These are phyloP conservation scores for Claviceps paspali DNA, from an alignment of 2,329 filamentous ascomycete species.

Conservation along the genomic window DNA sequence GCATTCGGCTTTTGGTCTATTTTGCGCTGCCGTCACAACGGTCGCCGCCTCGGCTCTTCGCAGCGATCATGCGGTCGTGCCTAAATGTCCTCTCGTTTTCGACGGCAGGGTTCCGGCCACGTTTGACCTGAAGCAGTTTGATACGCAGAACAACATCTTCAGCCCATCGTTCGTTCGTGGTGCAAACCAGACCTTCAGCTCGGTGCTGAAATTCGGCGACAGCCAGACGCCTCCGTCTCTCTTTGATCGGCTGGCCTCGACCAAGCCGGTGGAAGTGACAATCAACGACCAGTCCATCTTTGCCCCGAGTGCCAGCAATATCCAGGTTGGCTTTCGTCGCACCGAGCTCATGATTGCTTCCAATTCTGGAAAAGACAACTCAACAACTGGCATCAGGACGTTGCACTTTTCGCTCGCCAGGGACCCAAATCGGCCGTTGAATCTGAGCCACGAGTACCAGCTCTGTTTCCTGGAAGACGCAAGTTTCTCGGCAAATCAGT, in stretches of 20 bases:
- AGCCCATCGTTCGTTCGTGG: background rate
- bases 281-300: background rate
- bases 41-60: background rate
- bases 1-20: background rate
- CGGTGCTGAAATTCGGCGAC: background rate
- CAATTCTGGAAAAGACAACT: background rate
- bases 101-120: background rate
- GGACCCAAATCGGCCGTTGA: background rate
- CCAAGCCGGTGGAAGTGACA: background rate
- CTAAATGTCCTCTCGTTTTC: background rate
- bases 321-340: background rate
- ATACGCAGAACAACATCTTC: background rate
- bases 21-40: background rate
- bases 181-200: background rate
- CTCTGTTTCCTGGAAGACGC: background rate
- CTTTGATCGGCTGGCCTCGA: background rate
- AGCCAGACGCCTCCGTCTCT: background rate
- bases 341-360: background rate
- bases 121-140: background rate
- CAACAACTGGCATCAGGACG: background rate
- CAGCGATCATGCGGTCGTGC: background rate
- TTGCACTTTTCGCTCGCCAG: background rate
- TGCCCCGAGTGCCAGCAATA: background rate
- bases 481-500: background rate
- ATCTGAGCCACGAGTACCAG: background rate